These are phyloP conservation scores for Balamuthia mandrillaris DNA, from an alignment of 208 protist genomes.

Conservation along the genomic window DNA sequence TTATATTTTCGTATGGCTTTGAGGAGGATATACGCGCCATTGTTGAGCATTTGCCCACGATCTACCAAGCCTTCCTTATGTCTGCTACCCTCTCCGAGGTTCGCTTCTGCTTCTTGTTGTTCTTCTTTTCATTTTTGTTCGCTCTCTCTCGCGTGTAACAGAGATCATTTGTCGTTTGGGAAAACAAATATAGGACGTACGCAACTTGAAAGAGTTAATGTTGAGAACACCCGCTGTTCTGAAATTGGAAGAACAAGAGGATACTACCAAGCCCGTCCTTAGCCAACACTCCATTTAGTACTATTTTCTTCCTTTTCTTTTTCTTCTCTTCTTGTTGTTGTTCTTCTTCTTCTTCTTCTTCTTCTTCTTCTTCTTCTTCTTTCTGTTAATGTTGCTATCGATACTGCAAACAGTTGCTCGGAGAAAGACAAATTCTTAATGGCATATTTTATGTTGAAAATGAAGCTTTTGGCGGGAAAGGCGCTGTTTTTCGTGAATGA, in stretches of 20 bases:
- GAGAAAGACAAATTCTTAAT: slow-evolving; percentile 39
- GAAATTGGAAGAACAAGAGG: slow-evolving; percentile 54
- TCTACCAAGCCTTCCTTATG: slow-evolving; percentile 89
- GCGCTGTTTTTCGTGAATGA: slow-evolving; percentile 93
- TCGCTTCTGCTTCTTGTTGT: neutral
- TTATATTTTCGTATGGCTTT: slow-evolving; percentile 88
- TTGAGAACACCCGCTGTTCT: slow-evolving; percentile 70
- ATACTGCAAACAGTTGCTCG: slow-evolving; percentile 45
- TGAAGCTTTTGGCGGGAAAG: slow-evolving; percentile 73
- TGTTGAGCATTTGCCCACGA: slow-evolving; percentile 77
- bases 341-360: neutral
- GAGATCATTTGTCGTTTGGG: neutral
- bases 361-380: neutral
- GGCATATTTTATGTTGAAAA: slow-evolving; percentile 40
- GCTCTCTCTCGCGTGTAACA: neutral
- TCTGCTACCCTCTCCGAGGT: slow-evolving; percentile 86
- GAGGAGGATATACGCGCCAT: slow-evolving; percentile 84
- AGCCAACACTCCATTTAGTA: slow-evolving; percentile 56
- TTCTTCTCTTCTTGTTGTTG: neutral
- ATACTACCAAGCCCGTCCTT: slow-evolving; percentile 37
- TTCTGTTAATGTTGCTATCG: no score
- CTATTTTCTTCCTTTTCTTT: neutral
- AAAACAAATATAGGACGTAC: slow-evolving; percentile 79
- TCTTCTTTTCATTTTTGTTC: neutral
- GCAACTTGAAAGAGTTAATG: slow-evolving; percentile 85